Percentiles rank a stretch among this genome's conserved stretches.
These are phyloP conservation scores for Dothideomycetidae sp. DNA, from an alignment of 2,329 filamentous ascomycete species.

Conservation along the genomic window DNA sequence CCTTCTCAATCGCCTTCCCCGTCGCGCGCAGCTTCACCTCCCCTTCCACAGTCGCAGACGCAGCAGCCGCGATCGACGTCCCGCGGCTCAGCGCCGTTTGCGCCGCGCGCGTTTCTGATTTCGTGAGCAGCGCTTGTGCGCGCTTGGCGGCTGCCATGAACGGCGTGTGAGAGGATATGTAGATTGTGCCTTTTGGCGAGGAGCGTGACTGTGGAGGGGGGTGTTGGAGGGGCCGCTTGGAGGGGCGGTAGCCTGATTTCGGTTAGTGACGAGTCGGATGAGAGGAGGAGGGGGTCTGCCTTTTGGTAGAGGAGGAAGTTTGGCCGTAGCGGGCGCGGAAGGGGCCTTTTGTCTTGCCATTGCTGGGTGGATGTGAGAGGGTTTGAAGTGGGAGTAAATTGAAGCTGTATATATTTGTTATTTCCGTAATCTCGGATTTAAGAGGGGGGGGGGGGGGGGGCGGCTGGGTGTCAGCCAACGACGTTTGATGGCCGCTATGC, in stretches of 20 bases:
- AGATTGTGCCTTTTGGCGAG: constrained; percentile 43
- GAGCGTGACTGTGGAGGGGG: constrained; percentile 39
- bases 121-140: constrained; percentile 47
- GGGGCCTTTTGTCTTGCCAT: background rate
- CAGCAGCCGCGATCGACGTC: constrained; percentile 10
- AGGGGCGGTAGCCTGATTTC: constrained; percentile 31
- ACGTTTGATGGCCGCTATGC: no score
- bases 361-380: background rate
- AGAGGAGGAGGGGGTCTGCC: constrained; percentile 9
- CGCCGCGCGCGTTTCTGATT: constrained; percentile 37
- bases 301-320: constrained; percentile 15
- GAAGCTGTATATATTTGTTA: no score
- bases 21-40: constrained; percentile 49
- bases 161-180: constrained; percentile 49
- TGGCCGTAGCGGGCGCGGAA: constrained; percentile 7
- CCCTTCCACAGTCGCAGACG: constrained; percentile 28
- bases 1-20: constrained; percentile 51
- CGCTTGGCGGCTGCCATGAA: constrained; percentile 56
- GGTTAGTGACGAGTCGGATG: background rate
- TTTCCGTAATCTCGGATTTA: no score
- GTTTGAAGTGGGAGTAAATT: background rate
- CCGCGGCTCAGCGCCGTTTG: constrained; percentile 22
- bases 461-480: background rate
- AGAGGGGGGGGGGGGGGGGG: background rate
- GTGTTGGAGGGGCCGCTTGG: constrained; percentile 45